These are phyloP conservation scores for Pyrus pyrifolia DNA, from an alignment of 306 rosid species.

Conservation along the genomic window DNA sequence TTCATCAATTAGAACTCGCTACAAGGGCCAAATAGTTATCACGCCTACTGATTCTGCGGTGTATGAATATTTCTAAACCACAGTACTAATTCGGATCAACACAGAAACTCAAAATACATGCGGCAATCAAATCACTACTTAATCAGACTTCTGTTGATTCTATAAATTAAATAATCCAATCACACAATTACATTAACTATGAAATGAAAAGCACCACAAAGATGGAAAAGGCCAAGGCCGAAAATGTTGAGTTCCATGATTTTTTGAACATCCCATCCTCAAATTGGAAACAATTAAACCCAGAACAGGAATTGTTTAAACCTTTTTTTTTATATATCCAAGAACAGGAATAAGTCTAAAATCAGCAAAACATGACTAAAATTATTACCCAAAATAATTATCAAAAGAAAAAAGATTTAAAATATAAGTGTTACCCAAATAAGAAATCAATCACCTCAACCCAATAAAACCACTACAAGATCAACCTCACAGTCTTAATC, in stretches of 20 bases:
- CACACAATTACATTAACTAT: not conserved
- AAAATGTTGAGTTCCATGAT: not conserved
- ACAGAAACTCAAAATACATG: not conserved
- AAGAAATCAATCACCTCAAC: slow-evolving; percentile 9
- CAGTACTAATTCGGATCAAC: not conserved
- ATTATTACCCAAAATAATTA: not conserved
- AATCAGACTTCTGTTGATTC: not conserved
- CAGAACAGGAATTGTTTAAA: not conserved
- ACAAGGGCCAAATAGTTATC: not conserved
- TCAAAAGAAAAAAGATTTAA: not conserved
- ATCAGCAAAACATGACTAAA: slow-evolving; percentile 2
- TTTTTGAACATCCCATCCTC: not conserved
- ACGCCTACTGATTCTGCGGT: not conserved
- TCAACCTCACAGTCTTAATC: slow-evolving; percentile 18
- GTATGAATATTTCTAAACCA: not conserved
- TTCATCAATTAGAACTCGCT: not conserved
- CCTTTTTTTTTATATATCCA: too few species aligned
- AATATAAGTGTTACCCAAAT: not conserved
- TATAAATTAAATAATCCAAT: not conserved
- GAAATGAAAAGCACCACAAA: not conserved
- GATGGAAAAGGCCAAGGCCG: not conserved
- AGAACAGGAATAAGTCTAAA: not conserved
- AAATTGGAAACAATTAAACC: slow-evolving; percentile 21
- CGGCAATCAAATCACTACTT: not conserved
- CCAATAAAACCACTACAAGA: not conserved